Percentiles rank a stretch among this genome's conserved stretches.
Conservation (phyloP, 116 monocot species). For the Dioscorea cayenensis region DNA sequence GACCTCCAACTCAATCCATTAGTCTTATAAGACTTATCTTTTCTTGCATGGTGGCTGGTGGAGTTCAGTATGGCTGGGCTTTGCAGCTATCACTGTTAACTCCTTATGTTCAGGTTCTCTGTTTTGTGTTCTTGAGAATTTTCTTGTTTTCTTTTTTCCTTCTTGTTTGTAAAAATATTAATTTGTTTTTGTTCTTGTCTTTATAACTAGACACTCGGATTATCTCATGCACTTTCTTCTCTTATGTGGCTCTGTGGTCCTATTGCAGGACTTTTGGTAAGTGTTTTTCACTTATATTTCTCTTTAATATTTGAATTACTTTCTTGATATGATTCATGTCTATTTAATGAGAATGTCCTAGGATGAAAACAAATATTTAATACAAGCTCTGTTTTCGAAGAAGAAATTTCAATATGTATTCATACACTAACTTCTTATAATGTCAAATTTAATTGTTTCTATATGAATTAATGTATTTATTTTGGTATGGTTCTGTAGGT, state of each 20-base stretch:
- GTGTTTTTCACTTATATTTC: slow-evolving; percentile 4
- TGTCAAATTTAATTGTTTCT: no score
- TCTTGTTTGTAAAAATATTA: not conserved
- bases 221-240: slow-evolving; percentile 61
- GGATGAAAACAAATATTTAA: no score
- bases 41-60: slow-evolving; percentile 50
- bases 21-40: slow-evolving; percentile 33
- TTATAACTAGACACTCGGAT: slow-evolving; percentile 42
- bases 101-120: slow-evolving; percentile 52
- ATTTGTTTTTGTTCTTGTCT: not conserved
- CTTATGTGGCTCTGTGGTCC: slow-evolving; percentile 78
- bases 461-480: no score
- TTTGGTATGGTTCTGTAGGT: slow-evolving; percentile 19
- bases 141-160: not conserved
- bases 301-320: not conserved
- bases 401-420: no score
- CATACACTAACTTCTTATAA: no score
- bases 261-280: slow-evolving; percentile 63
- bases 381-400: no score
- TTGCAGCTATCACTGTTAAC: slow-evolving; percentile 62
- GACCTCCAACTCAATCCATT: slow-evolving; percentile 9
- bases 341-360: no score
- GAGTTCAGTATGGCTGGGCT: slow-evolving; percentile 72
- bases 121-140: not conserved
- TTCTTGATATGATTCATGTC: no score